Base-by-base conservation (phyloP, 202 grass and related monocot species). In the Thinopyrum obtusiflorum region DNA sequence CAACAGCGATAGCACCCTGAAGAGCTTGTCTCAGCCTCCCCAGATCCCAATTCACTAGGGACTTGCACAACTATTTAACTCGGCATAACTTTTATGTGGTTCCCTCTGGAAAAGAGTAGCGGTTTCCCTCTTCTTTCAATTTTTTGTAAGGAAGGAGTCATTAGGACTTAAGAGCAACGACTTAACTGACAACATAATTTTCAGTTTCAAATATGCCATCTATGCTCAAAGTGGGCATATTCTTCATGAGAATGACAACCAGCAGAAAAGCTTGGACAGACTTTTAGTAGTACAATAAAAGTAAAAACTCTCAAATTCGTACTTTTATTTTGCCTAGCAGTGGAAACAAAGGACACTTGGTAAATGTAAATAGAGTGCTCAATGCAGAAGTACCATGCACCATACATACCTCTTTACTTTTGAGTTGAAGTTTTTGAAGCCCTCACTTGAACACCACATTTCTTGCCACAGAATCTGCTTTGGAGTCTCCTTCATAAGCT, bases 381-480 rank as follows among this genome's bases (percentile, higher is more conserved):
- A 68, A 87, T 64, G 87, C 51, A 87, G 79, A 57, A 59, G 68
- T 21, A 51, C 0, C 36, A 81, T 89, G 83, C 42, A 79, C 68
- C 26, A 49, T 28, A 49, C 57, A 89, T 93, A 98, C 95, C 95
- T 92, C 82, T 92, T 95, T 71, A 89, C 87, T 93, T 98, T 98
- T 44, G 86, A 90, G 84, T 90, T 95, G 79, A 98, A 95, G 81
- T 89, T 90, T 85, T 77, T 92, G 89, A 98, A 98, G 23, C 95
- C 95, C 80, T 98, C 95, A 51, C 95, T 98, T 61, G 93, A 86
- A 90, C 95, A 98, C 95, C 95, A 98, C 86, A 98, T 89, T 89
- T 95, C 95, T 82, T 95, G 93, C 91, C 91, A 95, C 64, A 98
- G 86, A 86, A 98, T 94, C 55, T 95, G 91, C 65, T 88, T 91